Percentiles rank a stretch among this genome's conserved stretches.
Evolutionary conservation across 257 asterid species (phyloP).

Genomic region (Misopates orontium): DNA sequence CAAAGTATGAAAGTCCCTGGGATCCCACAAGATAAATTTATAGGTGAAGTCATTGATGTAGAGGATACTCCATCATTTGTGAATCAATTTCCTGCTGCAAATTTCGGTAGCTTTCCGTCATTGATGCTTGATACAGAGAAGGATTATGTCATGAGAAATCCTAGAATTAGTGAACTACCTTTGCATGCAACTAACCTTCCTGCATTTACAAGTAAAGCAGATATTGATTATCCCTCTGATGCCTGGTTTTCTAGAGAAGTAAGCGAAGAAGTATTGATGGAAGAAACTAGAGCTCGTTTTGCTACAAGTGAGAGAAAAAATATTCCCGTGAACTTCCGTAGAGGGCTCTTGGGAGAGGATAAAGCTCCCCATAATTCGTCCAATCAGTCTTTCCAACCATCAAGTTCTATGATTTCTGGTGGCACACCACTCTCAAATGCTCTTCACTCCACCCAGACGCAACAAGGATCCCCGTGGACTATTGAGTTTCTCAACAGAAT

Average conservation of each 20-base stretch:
- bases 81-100: constrained; percentile 36
- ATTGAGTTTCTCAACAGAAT: constrained; percentile 84
- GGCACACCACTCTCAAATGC: constrained; percentile 74
- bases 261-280: constrained; percentile 37
- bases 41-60: constrained; percentile 74
- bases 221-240: constrained; percentile 44
- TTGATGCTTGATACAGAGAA: constrained; percentile 43
- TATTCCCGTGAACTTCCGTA: constrained; percentile 30
- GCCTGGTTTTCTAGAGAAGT: constrained; percentile 43
- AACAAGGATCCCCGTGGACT: constrained; percentile 85
- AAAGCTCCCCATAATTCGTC: constrained; percentile 32
- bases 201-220: constrained; percentile 40
- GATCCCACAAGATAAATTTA: constrained; percentile 40
- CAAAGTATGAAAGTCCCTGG: constrained; percentile 40
- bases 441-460: constrained; percentile 54
- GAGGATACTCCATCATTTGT: constrained; percentile 43
- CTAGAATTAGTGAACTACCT: constrained; percentile 39
- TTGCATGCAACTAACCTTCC: constrained; percentile 41
- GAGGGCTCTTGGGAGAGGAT: constrained; percentile 40
- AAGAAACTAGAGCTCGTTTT: constrained; percentile 35
- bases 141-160: constrained; percentile 42
- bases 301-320: constrained; percentile 35
- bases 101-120: constrained; percentile 39
- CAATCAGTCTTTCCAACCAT: constrained; percentile 38
- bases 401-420: constrained; percentile 35